phyloP scores from a whole-genome alignment of 164 flowering plant species.

The Santalum album region DNA sequence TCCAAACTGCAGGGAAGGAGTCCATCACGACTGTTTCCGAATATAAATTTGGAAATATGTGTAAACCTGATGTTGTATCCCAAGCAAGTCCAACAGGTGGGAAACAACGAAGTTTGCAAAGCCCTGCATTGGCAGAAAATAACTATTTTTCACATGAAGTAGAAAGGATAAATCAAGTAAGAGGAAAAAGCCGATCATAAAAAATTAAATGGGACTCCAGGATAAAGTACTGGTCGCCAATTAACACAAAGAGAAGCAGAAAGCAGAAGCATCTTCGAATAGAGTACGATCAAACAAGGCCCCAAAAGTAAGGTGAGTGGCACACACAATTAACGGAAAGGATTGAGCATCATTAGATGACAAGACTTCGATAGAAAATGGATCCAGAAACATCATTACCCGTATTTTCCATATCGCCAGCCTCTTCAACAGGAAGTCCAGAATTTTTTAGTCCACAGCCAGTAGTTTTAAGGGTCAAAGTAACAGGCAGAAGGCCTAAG shows the following conservation, averaged over 20 bases:
- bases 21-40: conserved; percentile 75
- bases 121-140: conserved; percentile 39
- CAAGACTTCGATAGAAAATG: neutral
- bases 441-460: conserved; percentile 84
- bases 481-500: conserved; percentile 85
- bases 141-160: neutral
- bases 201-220: too few species aligned
- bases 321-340: neutral
- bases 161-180: too few species aligned
- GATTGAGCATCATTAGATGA: neutral
- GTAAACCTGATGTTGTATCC: conserved; percentile 87
- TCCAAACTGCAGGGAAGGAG: conserved; percentile 86
- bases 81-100: conserved; percentile 95
- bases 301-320: neutral
- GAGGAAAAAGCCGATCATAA: too few species aligned
- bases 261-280: neutral
- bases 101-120: conserved; percentile 90
- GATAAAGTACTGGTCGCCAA: too few species aligned
- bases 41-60: conserved; percentile 64
- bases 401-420: conserved; percentile 59
- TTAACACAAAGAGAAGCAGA: too few species aligned
- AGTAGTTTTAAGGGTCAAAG: conserved; percentile 52
- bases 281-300: neutral
- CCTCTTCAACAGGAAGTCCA: conserved; percentile 60
- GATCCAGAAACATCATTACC: conserved; percentile 32